Evolutionary conservation across 75 land plant genomes (phyloP).

Genomic region (Sequoia sempervirens): DNA sequence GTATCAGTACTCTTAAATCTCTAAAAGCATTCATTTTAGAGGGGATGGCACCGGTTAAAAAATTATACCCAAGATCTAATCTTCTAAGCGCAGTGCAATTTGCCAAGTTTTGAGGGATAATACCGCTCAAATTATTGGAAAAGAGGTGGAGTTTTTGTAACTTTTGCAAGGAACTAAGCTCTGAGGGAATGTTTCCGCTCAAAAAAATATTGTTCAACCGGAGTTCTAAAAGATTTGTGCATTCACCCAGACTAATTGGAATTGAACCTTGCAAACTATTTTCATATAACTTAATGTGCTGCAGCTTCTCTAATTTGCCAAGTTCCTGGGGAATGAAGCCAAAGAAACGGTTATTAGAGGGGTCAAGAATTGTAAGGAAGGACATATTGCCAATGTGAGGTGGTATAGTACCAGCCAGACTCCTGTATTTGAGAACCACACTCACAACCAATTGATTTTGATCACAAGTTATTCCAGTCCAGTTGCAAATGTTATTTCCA

Average conservation of each 20-base stretch:
- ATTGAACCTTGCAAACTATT: too few relatives aligned
- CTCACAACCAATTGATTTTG: too few relatives aligned
- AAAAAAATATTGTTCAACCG: slow-evolving; percentile 9
- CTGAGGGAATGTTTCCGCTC: slow-evolving; percentile 10
- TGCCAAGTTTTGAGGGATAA: too few relatives aligned
- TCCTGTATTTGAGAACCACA: too few relatives aligned
- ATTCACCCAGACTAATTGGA: slow-evolving; percentile 42
- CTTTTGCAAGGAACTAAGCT: too few relatives aligned
- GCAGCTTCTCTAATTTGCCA: too few relatives aligned
- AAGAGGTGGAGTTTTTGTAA: too few relatives aligned
- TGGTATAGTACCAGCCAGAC: too few relatives aligned
- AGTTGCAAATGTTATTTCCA: too few relatives aligned
- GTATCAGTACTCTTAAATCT: slow-evolving; percentile 10
- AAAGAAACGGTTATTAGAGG: slow-evolving; percentile 13
- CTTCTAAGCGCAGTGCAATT: slow-evolving; percentile 4
- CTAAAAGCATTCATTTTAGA: slow-evolving; percentile 2
- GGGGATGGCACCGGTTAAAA: slow-evolving; percentile 20
- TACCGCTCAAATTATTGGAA: too few relatives aligned
- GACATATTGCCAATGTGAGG: background rate
- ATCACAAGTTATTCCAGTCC: too few relatives aligned
- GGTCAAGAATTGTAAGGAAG: slow-evolving; percentile 8
- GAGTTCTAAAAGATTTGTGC: slow-evolving; percentile 15
- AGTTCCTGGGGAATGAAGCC: slow-evolving; percentile 11
- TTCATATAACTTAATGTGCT: too few relatives aligned
- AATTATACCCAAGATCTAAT: slow-evolving; percentile 17